phyloP scores from a whole-genome alignment of 257 asterid species.

The Nicotiana noctiflora region DNA sequence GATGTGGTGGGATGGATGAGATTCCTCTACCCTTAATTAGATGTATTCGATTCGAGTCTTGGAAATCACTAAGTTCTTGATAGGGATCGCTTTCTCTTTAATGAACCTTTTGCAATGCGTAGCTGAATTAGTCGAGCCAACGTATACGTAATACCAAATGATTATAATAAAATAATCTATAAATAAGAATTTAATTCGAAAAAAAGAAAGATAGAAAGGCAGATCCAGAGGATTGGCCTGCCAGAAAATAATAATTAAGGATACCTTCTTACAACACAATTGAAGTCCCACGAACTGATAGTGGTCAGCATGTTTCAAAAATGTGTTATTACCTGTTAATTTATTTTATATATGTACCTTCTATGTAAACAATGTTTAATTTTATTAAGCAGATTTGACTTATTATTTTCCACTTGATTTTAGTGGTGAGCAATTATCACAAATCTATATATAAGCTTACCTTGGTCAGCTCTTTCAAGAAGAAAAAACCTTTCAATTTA shows the following conservation, averaged over 20 bases:
- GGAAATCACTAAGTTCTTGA: rapidly evolving
- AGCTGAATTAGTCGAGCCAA: no score
- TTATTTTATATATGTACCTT: not conserved
- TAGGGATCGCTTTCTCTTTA: no score
- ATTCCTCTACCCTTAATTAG: no score
- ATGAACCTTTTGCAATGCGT: rapidly evolving
- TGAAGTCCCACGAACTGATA: not conserved
- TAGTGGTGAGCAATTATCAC: constrained; percentile 3
- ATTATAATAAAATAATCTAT: no score
- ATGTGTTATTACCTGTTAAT: not conserved
- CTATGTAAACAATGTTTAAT: not conserved
- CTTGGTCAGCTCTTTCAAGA: not conserved
- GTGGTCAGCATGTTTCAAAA: not conserved
- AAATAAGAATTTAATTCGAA: no score
- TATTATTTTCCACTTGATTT: not conserved
- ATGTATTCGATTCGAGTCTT: no score
- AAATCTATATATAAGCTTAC: not conserved
- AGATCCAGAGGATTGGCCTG: no score
- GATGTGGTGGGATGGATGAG: no score
- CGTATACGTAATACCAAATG: no score
- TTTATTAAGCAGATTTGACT: not conserved
- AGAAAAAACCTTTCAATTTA: not conserved
- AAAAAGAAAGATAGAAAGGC: no score
- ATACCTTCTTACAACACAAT: not conserved
- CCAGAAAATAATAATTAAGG: no score